Base-by-base conservation (phyloP, 2,329 filamentous ascomycete genomes). In the Nemania serpens region DNA sequence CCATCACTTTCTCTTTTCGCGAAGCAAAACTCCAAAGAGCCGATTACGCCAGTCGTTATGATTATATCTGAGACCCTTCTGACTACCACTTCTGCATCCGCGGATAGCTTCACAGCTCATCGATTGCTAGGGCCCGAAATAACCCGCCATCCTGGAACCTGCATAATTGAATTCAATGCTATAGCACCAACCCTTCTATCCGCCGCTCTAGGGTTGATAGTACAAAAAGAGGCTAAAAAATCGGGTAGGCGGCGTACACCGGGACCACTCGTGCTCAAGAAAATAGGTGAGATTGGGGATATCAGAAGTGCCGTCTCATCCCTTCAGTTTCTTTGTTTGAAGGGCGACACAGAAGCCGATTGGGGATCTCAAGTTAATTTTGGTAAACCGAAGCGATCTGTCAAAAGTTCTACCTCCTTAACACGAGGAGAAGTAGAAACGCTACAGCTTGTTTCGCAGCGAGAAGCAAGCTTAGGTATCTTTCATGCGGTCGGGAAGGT, bases 401-500 rank as follows among this genome's bases (percentile, higher is more conserved):
- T 78, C 25, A 86, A 84, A 67, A 84, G 85, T 47, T 75, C 76
- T 18, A 79, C 86, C 9, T 76, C 78, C 3, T 75, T 96, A 59
- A 97, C 93, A 0, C 84, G 84, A 62, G 88, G 89, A 70, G 95
- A 98, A 74, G 81, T 85, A 60, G 89, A 96, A 64, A 93, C 88
- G 5, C 76, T 98, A 10, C 87, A 92, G 70, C 79, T 95, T 61
- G 85, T 98, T 20, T 92, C 91, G 0, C 91, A 93, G 70, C 86
- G 95, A 58, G 95, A 98, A 77, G 89, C 91, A 15, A 97, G 89
- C 64, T 80, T 99, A 2, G 95, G 94, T 1, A 92, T 99, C 52
- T 99, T 99, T 71, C 95, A 99, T 74, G 93, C 95, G 0, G 91
- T 98, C 12, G 95, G 94, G 3, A 97, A 95, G 73, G 91, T 99